Evolutionary conservation across 2,329 filamentous ascomycete species (phyloP), one percentile per base, ranked within the genome.

Genomic region (Fusarium miscanthi): DNA sequence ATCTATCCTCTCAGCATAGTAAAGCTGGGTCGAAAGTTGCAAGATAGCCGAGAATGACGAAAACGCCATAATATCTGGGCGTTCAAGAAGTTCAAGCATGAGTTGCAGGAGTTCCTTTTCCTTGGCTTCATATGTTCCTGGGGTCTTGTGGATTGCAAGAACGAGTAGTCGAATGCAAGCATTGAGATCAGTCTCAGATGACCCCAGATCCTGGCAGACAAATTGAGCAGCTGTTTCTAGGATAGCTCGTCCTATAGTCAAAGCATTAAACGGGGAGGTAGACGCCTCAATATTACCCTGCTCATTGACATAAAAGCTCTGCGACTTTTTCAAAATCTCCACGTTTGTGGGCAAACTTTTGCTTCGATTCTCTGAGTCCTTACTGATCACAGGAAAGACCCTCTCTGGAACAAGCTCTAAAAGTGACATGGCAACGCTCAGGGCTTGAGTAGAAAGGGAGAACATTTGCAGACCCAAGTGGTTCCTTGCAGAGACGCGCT

Each of bases 231-330:
- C 87, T 78, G 91, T 90, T 59, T 88, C 85, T 35, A 94, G 81
- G 13, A 94, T 86, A 48, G 92, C 83, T 72, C 90, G 87, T n/a
- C 88, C 89, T 30, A 90, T 81, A 27, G 87, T 84, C 23, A 83
- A 82, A 10, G 87, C 81, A 14, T 84, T 81, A 72, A 93, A 91
- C 8, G 92, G 92, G 7, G 88, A 84, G 9, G 86, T 80, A 12
- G 86, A 85, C 40, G 87, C 86, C 65, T 94, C 92, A 25, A 93
- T 82, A 72, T 89, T 93, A 45, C 90, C 91, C 78, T 93, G 92
- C 66, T 92, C 91, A 66, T 88, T 85, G 38, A 90, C 85, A 79
- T 94, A 94, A 76, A 94, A 94, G 14, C 83, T 82, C 74, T 85
- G 87, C 57, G 94, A 89, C 65, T 82, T 88, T 68, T 87, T 87